phyloP scores from a whole-genome alignment of 345 rosid species.

The Zanthoxylum bungeanum region DNA sequence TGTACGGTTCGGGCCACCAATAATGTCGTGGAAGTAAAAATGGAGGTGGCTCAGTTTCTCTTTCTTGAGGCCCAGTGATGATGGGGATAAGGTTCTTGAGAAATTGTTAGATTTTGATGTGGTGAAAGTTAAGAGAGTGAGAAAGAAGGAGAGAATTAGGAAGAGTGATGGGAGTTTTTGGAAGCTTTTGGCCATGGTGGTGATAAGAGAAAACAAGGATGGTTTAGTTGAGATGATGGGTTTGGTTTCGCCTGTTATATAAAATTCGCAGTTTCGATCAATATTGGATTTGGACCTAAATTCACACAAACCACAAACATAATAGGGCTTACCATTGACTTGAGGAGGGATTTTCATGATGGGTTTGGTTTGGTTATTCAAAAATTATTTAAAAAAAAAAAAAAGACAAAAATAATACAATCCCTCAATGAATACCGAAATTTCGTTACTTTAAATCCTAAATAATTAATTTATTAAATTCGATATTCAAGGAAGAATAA shows the following conservation, averaged over 20 bases:
- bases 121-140: neutral
- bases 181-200: slow-evolving; percentile 11
- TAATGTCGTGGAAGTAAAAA: slow-evolving; percentile 58
- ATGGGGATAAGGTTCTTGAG: slow-evolving; percentile 20
- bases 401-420: no score
- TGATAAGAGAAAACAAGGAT: neutral
- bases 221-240: neutral
- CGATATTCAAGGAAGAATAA: no score
- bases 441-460: no score
- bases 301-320: no score
- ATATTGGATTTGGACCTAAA: no score
- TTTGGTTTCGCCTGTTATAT: no score
- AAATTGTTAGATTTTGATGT: slow-evolving; percentile 22
- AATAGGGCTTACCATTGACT: no score
- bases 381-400: no score
- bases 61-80: slow-evolving; percentile 20
- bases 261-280: no score
- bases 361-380: neutral
- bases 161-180: neutral
- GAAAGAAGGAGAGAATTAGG: neutral
- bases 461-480: no score
- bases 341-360: no score
- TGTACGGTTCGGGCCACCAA: slow-evolving; percentile 38
- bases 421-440: no score
- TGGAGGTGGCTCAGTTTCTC: slow-evolving; percentile 50